Conservation (phyloP, 257 asterid species). For the Rehmannia glutinosa region DNA sequence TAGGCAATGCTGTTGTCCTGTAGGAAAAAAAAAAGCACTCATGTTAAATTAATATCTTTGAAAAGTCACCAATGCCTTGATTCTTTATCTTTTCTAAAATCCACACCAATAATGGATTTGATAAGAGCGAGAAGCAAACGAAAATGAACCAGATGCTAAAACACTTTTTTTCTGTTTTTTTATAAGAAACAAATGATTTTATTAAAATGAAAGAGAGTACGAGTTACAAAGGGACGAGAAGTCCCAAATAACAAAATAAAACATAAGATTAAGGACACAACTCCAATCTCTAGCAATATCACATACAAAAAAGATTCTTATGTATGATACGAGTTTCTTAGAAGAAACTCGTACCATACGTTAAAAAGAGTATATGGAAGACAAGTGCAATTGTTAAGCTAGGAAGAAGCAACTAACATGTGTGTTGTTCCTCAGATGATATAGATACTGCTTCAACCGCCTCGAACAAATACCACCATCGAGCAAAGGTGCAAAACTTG, state of each 20-base stretch:
- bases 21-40: background rate
- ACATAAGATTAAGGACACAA: no score
- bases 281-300: no score
- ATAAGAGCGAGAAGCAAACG: no score
- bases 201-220: no score
- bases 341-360: no score
- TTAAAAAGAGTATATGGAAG: no score
- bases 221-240: no score
- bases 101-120: background rate
- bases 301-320: no score
- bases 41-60: background rate
- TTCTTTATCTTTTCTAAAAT: background rate
- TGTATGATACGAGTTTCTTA: no score
- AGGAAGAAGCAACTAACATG: slow-evolving; percentile 32
- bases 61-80: background rate
- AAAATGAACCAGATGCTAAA: background rate
- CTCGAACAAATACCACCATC: slow-evolving; percentile 40
- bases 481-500: slow-evolving; percentile 21
- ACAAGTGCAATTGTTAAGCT: background rate
- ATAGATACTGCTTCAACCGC: slow-evolving; percentile 37
- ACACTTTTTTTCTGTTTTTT: no score
- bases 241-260: no score
- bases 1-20: slow-evolving; percentile 46
- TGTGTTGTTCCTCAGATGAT: slow-evolving; percentile 35
- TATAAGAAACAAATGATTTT: no score